Base-by-base conservation (phyloP, 1,139 yeast genomes). In the Sugiyamaella paludigena region DNA sequence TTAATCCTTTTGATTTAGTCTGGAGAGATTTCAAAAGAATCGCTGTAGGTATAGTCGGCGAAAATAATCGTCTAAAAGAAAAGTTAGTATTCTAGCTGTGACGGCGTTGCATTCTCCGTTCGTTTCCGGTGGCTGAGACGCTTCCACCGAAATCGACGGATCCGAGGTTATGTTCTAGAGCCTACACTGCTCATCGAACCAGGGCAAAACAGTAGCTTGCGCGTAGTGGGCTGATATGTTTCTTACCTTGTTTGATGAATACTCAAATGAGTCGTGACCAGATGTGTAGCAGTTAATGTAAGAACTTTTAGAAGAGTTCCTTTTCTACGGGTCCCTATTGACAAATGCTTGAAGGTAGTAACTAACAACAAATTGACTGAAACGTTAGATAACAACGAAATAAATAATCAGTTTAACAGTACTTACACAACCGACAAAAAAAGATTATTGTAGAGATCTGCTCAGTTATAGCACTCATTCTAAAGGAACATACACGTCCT, bases 211-310 rank as follows among this genome's bases (percentile, higher is more conserved):
- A n/a, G n/a, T n/a, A n/a, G n/a, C n/a, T n/a, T n/a, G n/a, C n/a
- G 24, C 5, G 5, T 5, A 19, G 24, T 3, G 5, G 24, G 5
- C 3, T 19, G 24, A 5, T 19, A 3, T 19, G 3, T 19, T 5
- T 27, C 45, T 24, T 46, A 46, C 49, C 49, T 46, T 9, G 49
- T 42, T 13, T 47, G 50, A 37, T 47, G 37, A 36, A 47, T 36
- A 11, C 26, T 30, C 32, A 47, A 15, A 7, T 33, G 28, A 5
- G 43, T 32, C 1, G 50, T 47, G 15, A 47, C 40, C 27, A 36
- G 34, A 16, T 41, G 42, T 32, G 50, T 42, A 4, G 30, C 32
- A 7, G 50, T 47, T 35, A 42, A 12, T 16, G 46, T 29, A n/a
- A 47, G 27, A 7, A 47, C 50, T 34, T 47, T 47, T 12, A 40